A percentile compares a stretch with the other conserved stretches of the same genome.
These are phyloP conservation scores for Brasenia schreberi DNA, from an alignment of 164 flowering plant genomes.

Conservation along the genomic window DNA sequence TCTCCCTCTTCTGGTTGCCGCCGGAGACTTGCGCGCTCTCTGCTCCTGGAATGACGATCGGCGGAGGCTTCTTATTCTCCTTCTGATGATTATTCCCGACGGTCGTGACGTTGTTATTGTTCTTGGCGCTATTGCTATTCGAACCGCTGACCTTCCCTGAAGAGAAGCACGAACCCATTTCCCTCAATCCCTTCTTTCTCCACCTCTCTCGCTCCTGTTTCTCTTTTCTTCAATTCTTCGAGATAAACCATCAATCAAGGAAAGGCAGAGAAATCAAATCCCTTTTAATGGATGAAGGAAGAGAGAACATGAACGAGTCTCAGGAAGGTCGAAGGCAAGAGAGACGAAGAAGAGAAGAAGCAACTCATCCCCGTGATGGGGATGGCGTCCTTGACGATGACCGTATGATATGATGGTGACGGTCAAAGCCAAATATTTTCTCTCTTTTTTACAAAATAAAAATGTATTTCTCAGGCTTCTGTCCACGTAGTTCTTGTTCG, in stretches of 20 bases:
- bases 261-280: not conserved
- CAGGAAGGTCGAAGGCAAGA: constrained; percentile 17
- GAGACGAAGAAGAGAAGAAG: constrained; percentile 26
- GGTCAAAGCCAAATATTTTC: too few species aligned
- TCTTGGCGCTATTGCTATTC: constrained; percentile 6
- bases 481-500: too few species aligned
- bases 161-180: constrained; percentile 57
- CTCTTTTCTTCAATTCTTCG: constrained; percentile 1
- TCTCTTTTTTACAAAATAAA: too few species aligned
- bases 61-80: not conserved
- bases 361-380: constrained; percentile 9
- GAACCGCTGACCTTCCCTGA: constrained; percentile 46
- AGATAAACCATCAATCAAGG: not conserved
- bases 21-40: constrained; percentile 3
- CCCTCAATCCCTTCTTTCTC: not conserved
- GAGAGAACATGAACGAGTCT: not conserved
- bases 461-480: too few species aligned
- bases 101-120: constrained; percentile 1
- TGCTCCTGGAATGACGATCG: not conserved
- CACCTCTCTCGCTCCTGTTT: constrained; percentile 1
- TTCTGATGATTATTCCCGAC: not conserved
- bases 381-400: too few species aligned
- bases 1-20: constrained; percentile 8
- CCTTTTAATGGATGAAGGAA: not conserved
- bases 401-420: too few species aligned